A percentile compares a stretch with the other conserved stretches of the same genome.
These are phyloP conservation scores for Pterocarpus macrocarpus DNA, from an alignment of 306 rosid genomes.

Conservation along the genomic window DNA sequence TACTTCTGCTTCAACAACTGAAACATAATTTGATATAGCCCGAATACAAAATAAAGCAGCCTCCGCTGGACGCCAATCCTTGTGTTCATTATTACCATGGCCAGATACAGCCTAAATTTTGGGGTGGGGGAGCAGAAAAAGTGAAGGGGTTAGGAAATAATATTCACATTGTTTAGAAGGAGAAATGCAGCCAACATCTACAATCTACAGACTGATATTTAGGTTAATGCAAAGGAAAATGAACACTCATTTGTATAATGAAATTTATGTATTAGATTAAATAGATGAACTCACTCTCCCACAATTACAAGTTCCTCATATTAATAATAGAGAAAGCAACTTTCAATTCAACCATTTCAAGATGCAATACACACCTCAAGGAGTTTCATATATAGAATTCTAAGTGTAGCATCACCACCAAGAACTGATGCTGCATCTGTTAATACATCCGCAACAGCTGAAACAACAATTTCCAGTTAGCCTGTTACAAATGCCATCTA, in stretches of 20 bases:
- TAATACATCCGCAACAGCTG: slow-evolving; percentile 99
- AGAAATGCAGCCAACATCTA: slow-evolving; percentile 19
- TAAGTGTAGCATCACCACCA: slow-evolving; percentile 89
- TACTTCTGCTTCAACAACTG: slow-evolving; percentile 88
- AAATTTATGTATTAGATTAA: slow-evolving; percentile 30
- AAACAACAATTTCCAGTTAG: slow-evolving; percentile 57
- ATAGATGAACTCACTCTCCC: slow-evolving; percentile 23
- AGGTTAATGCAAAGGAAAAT: slow-evolving; percentile 23
- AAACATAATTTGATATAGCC: slow-evolving; percentile 90
- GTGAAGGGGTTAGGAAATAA: slow-evolving; percentile 32
- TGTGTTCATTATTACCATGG: slow-evolving; percentile 70
- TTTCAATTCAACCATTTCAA: slow-evolving; percentile 24
- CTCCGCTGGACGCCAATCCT: slow-evolving; percentile 96
- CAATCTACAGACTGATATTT: slow-evolving; percentile 5
- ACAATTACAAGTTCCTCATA: not conserved
- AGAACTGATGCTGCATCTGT: slow-evolving; percentile 97
- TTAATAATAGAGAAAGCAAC: slow-evolving; percentile 16
- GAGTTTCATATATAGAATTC: slow-evolving; percentile 86
- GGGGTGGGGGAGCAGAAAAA: slow-evolving; percentile 18
- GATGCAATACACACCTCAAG: slow-evolving; percentile 74
- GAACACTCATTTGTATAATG: not conserved
- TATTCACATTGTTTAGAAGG: slow-evolving; percentile 24
- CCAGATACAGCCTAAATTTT: slow-evolving; percentile 77
- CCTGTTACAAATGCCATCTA: slow-evolving; percentile 34
- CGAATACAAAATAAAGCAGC: slow-evolving; percentile 97